phyloP scores from a whole-genome alignment of 257 asterid genomes.

The Jaltomata sinuosa region DNA sequence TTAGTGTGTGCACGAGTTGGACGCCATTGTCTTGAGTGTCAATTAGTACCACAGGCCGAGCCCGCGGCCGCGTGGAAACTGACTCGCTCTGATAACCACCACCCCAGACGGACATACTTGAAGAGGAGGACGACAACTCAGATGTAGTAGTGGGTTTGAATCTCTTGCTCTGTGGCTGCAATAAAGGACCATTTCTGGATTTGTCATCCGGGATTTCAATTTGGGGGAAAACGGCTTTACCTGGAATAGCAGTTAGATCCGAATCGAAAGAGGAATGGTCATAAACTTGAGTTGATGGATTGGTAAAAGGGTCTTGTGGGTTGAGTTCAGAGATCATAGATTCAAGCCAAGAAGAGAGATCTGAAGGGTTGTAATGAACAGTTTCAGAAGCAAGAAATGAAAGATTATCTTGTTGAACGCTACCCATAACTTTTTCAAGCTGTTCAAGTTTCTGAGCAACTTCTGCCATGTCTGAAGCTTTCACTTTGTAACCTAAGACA shows the following conservation, averaged over 20 bases:
- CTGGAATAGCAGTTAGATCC: constrained; percentile 83
- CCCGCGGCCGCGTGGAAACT: too few species aligned
- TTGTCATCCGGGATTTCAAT: too few species aligned
- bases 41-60: constrained; percentile 46
- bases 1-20: constrained; percentile 63
- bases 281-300: background rate
- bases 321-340: constrained; percentile 67
- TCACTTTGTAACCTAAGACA: constrained; percentile 54
- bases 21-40: constrained; percentile 88
- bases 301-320: constrained; percentile 21
- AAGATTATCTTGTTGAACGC: constrained; percentile 30
- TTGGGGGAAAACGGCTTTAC: constrained; percentile 49
- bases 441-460: constrained; percentile 70
- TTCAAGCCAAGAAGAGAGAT: constrained; percentile 73
- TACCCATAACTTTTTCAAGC: constrained; percentile 49
- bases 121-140: background rate
- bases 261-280: constrained; percentile 54
- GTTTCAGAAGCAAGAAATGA: constrained; percentile 51
- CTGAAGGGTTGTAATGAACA: constrained; percentile 77
- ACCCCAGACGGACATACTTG: background rate
- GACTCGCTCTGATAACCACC: background rate
- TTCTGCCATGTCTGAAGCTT: constrained; percentile 56
- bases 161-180: constrained; percentile 39
- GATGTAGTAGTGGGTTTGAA: constrained; percentile 14
- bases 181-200: background rate